phyloP scores from a whole-genome alignment of 2,329 filamentous ascomycete species.

The Scedosporium aurantiacum region DNA sequence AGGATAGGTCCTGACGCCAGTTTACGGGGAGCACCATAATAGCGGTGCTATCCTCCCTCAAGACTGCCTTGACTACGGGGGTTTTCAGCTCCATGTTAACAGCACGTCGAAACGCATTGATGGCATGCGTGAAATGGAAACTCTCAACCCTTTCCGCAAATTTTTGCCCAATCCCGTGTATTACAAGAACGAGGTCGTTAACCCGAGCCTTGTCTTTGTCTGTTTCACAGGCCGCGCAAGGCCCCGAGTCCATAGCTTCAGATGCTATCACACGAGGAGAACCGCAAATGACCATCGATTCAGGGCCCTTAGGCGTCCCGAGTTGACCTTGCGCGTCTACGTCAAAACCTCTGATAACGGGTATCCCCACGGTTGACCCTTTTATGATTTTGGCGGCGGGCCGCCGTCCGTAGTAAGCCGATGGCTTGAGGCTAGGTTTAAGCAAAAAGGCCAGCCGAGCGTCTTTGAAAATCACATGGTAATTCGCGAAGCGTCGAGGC shows the following conservation, averaged over 20 bases:
- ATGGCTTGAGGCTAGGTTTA: conserved; percentile 75
- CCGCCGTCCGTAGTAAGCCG: conserved; percentile 69
- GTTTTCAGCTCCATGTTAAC: conserved; percentile 75
- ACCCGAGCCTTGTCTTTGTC: conserved; percentile 58
- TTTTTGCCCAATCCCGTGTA: conserved; percentile 95
- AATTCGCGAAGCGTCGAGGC: conserved; percentile 54
- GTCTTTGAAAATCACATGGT: conserved; percentile 82
- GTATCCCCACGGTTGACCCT: conserved; percentile 70
- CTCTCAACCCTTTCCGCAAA: conserved; percentile 89
- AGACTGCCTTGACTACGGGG: conserved; percentile 59
- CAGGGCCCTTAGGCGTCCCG: neutral
- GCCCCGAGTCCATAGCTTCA: neutral
- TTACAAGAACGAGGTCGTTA: conserved; percentile 79
- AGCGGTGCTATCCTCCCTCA: conserved; percentile 62
- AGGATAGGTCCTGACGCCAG: conserved; percentile 79
- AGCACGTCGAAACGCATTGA: conserved; percentile 78
- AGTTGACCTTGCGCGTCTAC: conserved; percentile 30
- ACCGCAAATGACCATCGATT: neutral
- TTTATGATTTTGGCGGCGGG: conserved; percentile 79
- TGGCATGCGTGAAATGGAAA: conserved; percentile 93
- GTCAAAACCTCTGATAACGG: conserved; percentile 84
- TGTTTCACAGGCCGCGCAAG: conserved; percentile 49
- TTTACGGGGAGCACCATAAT: conserved; percentile 93
- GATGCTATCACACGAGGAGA: neutral
- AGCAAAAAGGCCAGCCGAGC: conserved; percentile 68